Evolutionary conservation across 2,329 filamentous ascomycete species (phyloP).

Genomic region (Hysterium pulicare): DNA sequence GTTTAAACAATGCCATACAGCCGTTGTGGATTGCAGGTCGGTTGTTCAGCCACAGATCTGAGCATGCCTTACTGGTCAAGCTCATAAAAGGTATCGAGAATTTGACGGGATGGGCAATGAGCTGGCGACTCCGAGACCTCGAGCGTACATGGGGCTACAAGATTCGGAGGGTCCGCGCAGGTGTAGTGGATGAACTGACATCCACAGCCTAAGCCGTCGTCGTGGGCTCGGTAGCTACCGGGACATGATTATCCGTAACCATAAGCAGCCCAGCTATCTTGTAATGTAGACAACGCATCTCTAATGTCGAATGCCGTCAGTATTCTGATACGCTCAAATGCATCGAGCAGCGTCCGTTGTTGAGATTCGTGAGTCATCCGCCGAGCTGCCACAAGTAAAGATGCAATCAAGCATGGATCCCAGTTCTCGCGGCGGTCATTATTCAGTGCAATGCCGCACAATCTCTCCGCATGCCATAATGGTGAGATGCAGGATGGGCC

Average conservation of each 20-base stretch:
- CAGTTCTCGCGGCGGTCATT: slow-evolving; percentile 47
- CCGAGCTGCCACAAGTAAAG: slow-evolving; percentile 45
- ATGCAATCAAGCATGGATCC: slow-evolving; percentile 49
- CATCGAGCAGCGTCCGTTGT: slow-evolving; percentile 42
- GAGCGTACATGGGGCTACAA: slow-evolving; percentile 37
- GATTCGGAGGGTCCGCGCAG: slow-evolving; percentile 12
- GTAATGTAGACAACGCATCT: too few relatives aligned
- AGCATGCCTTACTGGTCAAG: slow-evolving; percentile 39
- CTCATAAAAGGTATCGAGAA: slow-evolving; percentile 51
- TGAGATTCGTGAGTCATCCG: slow-evolving; percentile 50
- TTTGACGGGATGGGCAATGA: slow-evolving; percentile 53
- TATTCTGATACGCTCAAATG: slow-evolving; percentile 36
- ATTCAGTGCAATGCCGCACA: slow-evolving; percentile 50
- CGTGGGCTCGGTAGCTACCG: too few relatives aligned
- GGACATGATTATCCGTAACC: too few relatives aligned
- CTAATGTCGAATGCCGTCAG: slow-evolving; percentile 44
- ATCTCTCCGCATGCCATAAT: slow-evolving; percentile 49
- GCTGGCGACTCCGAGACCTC: slow-evolving; percentile 53
- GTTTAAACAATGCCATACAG: slow-evolving; percentile 57
- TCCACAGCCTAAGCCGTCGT: too few relatives aligned
- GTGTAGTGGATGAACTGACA: too few relatives aligned
- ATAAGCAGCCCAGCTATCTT: too few relatives aligned
- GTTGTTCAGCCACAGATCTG: slow-evolving; percentile 50
- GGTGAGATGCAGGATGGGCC: slow-evolving; percentile 38
- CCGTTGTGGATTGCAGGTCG: slow-evolving; percentile 56